Evolutionary conservation across 495 filamentous ascomycete species (phyloP).

Genomic region (Tuber borchii): DNA sequence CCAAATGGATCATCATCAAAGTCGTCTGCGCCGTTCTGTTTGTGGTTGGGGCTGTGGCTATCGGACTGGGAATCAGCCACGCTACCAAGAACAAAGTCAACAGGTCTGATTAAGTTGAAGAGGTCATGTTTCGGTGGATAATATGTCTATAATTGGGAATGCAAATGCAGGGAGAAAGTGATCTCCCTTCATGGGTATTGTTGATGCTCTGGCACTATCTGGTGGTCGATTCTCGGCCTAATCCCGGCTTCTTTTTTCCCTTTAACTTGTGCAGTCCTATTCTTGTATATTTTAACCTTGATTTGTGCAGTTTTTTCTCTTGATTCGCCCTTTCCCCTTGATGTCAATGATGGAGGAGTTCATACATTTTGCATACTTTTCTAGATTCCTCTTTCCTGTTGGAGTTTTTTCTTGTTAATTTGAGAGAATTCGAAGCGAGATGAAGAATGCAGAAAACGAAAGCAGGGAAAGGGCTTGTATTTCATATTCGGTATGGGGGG

Average conservation of each 20-base stretch:
- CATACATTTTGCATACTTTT: neutral
- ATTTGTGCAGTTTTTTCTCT: neutral
- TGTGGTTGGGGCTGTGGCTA: conserved; percentile 36
- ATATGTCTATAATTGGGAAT: neutral
- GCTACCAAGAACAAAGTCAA: conserved; percentile 19
- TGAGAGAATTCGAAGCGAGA: neutral
- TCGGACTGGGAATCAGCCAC: conserved; percentile 40
- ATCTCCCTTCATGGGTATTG: neutral
- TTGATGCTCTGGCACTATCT: neutral
- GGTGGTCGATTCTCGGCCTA: neutral
- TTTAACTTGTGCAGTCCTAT: neutral
- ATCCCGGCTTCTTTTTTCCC: neutral
- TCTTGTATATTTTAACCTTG: conserved; percentile 2
- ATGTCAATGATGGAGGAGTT: neutral
- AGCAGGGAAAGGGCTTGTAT: neutral
- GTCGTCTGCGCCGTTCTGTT: conserved; percentile 37
- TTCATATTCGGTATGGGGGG: neutral
- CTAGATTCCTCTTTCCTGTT: conserved; percentile 1
- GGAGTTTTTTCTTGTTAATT: conserved; percentile 1
- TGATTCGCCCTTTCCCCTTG: neutral
- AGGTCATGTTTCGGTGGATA: neutral
- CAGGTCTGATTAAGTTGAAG: neutral
- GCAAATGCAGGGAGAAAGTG: neutral
- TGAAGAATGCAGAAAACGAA: neutral
- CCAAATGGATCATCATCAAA: conserved; percentile 40